Conservation (phyloP, 2,329 filamentous ascomycete species). For the Calonectria honghensis region DNA sequence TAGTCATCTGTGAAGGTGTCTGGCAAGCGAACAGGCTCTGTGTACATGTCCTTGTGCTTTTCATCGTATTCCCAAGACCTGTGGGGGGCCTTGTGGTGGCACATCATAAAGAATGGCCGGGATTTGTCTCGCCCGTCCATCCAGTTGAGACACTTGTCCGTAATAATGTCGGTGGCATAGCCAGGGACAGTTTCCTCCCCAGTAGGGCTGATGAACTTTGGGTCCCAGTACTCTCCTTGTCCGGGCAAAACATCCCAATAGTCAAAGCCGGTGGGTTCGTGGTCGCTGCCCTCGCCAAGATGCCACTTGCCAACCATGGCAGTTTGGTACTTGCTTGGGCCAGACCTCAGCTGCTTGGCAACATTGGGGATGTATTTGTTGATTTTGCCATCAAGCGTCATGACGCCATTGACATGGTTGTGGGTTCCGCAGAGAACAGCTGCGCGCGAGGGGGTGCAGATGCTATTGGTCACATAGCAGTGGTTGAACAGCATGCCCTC, state of each 20-base stretch:
- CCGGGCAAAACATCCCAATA: constrained; percentile 71
- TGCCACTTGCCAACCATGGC: constrained; percentile 74
- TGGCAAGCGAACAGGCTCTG: constrained; percentile 66
- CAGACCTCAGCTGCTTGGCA: constrained; percentile 65
- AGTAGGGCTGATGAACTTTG: constrained; percentile 65
- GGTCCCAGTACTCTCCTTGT: constrained; percentile 72
- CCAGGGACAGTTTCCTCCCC: constrained; percentile 60
- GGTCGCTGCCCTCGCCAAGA: constrained; percentile 66
- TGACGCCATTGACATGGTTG: constrained; percentile 72
- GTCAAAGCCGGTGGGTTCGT: constrained; percentile 71
- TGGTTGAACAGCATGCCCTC: constrained; percentile 72
- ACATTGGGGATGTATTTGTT: constrained; percentile 71
- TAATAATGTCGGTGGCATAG: constrained; percentile 72
- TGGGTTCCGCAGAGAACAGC: constrained; percentile 70
- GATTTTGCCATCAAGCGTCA: constrained; percentile 67
- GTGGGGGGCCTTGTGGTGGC: constrained; percentile 74
- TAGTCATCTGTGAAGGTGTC: constrained; percentile 73
- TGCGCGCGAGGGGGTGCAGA: constrained; percentile 71
- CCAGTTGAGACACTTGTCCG: constrained; percentile 67
- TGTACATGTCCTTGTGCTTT: constrained; percentile 69
- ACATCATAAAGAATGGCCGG: constrained; percentile 73
- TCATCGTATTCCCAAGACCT: constrained; percentile 70
- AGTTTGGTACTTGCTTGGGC: constrained; percentile 67
- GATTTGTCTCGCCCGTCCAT: constrained; percentile 59
- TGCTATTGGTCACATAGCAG: constrained; percentile 73